Base-by-base conservation (phyloP, 1,284 basidiomycete species). In the Trichosporon coremiiforme region DNA sequence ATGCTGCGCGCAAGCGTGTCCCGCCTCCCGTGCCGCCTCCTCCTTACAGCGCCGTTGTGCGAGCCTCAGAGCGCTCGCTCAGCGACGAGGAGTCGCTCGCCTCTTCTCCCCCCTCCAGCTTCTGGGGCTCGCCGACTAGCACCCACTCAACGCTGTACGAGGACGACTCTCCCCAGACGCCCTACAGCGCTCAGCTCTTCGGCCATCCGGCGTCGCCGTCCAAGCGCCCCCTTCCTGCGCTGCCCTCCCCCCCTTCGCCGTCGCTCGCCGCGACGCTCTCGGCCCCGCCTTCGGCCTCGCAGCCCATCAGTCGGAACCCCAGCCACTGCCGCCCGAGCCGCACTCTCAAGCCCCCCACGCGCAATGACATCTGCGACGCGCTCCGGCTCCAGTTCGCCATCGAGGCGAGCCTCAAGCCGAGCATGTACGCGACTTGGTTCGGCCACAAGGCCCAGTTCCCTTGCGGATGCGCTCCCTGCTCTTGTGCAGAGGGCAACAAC, bases 371-470 rank as follows among this genome's bases (percentile, higher is more conserved):
- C 31, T 31, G 9, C 12, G 57, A 60, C 57, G 57, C 57, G 2
- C 31, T 60, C 57, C 2, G 57, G 15, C 57, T 60, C 29, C 57
- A 60, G 31, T 60, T 35, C 31, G 57, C 57, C 20, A 33, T 60
- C 31, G 57, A 60, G 57, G 57, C 57, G 13, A 35, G 31, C 57
- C 29, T 60, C 57, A 60, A 29, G 29, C 57, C 57, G 15, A n/a
- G 15, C 13, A 33, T 60, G 57, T 60, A 60, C 57, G 57, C 57
- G 15, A 60, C 57, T 4, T 60, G 57, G 57, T 60, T 60, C 57
- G 57, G 6, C 2, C 31, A 33, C 29, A 15, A n/a, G 13, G 57
- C 13, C 15, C 17, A n/a, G 29, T 60, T 60, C 57, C 57, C 57
- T 13, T 60, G 57, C 17, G 57, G 57, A 0, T 60, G 57, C 17